These are phyloP conservation scores for Fraxinus sp. DNA, from an alignment of 305 asterid genomes.

Conservation along the genomic window DNA sequence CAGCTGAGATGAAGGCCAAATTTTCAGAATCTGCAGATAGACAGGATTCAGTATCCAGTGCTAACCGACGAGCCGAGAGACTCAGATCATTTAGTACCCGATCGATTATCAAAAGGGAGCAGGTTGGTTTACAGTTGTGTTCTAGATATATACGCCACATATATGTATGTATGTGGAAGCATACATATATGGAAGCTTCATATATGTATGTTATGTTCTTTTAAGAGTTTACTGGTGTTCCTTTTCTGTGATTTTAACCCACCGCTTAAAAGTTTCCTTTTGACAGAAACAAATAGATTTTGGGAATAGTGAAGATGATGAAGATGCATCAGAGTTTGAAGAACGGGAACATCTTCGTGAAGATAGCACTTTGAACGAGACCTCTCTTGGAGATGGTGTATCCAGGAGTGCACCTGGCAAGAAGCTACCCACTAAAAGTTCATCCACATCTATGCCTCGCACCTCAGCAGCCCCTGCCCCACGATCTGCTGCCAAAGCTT, in stretches of 20 bases:
- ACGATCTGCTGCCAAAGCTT: slow-evolving; percentile 52
- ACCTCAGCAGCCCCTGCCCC: slow-evolving; percentile 53
- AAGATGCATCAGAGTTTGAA: slow-evolving; percentile 48
- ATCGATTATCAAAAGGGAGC: slow-evolving; percentile 57
- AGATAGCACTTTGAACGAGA: slow-evolving; percentile 40
- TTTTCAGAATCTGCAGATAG: slow-evolving; percentile 56
- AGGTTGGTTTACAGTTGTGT: slow-evolving; percentile 59
- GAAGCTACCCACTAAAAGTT: slow-evolving; percentile 58
- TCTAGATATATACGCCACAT: slow-evolving; percentile 30
- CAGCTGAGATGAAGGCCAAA: slow-evolving; percentile 73
- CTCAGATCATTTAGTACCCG: slow-evolving; percentile 65
- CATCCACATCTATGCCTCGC: slow-evolving; percentile 57
- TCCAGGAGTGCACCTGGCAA: slow-evolving; percentile 49
- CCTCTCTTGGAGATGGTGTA: slow-evolving; percentile 45
- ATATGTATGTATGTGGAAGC: not conserved
- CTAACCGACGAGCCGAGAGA: slow-evolving; percentile 70
- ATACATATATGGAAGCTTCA: slow-evolving; percentile 10
- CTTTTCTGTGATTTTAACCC: slow-evolving; percentile 52
- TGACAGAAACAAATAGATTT: slow-evolving; percentile 71
- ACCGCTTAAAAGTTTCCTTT: slow-evolving; percentile 50
- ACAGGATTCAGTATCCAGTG: slow-evolving; percentile 47
- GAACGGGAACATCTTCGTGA: slow-evolving; percentile 37
- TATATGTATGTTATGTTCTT: slow-evolving; percentile 23
- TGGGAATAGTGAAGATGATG: slow-evolving; percentile 65
- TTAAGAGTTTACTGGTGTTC: slow-evolving; percentile 31